Base-by-base conservation (phyloP, 1,284 basidiomycete genomes). In the Tremellales sp. region DNA sequence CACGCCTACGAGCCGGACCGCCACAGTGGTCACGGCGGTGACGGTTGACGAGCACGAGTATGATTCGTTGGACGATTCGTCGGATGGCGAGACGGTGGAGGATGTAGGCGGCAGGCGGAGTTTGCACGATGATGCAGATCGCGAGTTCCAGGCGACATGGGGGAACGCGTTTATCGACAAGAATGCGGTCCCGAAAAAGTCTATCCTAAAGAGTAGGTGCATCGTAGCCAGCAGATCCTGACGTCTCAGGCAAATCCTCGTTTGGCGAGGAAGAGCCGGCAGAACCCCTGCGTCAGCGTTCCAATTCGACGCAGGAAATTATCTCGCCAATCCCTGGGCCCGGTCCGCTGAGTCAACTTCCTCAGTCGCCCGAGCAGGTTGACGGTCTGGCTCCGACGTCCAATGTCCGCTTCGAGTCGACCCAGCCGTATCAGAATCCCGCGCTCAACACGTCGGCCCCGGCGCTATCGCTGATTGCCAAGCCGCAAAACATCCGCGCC, bases 191-290 rank as follows among this genome's bases (percentile, higher is more conserved):
- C 90, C 93, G 6, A 76, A 82, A 36, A 87, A 81, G 71, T 86
- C 92, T 29, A 97, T 97, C 56, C 74, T 97, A 55, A 97, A 95
- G 79, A 76, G 91, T 91, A 64, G 64, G 84, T 79, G 4, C 9
- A 10, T n/a, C n/a, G n/a, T n/a, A n/a, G n/a, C n/a, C n/a, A n/a
- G n/a, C 14, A 46, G 47, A 18, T 28, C 26, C 51, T 24, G n/a
- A 26, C 31, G 43, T 21, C 25, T 8, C 31, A 25, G 9, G 10
- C 14, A 19, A 19, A 27, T 40, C 7, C 12, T 24, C 18, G n/a
- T 26, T 8, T n/a, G 19, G 19, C 7, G 14, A 40, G 6, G 32
- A 44, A n/a, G 48, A 46, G 5, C 36, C 27, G 26, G 32, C 28
- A 13, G 36, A 21, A 13, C 12, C 26, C 3, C 76, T 65, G 79